These are phyloP conservation scores for Aspergillus kassunensis DNA, from an alignment of 495 filamentous ascomycete species.

Conservation along the genomic window DNA sequence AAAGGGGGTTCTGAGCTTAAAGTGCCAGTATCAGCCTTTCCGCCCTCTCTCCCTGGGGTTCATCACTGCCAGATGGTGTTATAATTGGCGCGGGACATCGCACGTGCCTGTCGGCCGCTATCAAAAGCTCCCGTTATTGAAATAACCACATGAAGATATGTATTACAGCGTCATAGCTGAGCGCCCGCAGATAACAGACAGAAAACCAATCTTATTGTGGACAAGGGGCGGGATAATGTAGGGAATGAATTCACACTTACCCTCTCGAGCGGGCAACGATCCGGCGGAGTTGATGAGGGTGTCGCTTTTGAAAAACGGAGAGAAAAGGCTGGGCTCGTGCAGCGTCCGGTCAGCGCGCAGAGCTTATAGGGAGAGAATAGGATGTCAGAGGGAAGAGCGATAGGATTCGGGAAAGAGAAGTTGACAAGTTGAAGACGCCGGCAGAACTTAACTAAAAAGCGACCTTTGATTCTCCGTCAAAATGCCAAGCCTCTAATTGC, in stretches of 20 bases:
- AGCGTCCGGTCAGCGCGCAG: not conserved
- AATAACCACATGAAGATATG: not conserved
- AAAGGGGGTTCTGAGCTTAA: no score
- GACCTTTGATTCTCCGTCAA: no score
- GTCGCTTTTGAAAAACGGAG: not conserved
- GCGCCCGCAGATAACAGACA: not conserved
- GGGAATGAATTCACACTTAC: constrained; percentile 6
- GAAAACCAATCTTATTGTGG: not conserved
- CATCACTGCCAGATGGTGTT: no score
- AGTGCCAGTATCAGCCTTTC: no score
- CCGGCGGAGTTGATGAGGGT: not conserved
- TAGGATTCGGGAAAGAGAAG: not conserved
- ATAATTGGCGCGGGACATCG: constrained; percentile 2
- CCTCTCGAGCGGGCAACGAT: constrained; percentile 1
- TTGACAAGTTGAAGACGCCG: constrained; percentile 3
- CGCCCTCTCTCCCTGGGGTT: no score
- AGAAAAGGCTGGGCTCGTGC: not conserved
- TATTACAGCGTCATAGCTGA: not conserved
- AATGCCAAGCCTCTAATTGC: constrained; percentile 10
- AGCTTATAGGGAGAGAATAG: not conserved
- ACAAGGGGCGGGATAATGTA: not conserved
- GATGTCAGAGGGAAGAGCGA: not conserved
- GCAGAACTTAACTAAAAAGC: no score
- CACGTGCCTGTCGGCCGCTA: constrained; percentile 2
- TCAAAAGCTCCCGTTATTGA: not conserved